phyloP scores from a whole-genome alignment of 1,139 yeast genomes.

The Debaryomyces subglobosus region DNA sequence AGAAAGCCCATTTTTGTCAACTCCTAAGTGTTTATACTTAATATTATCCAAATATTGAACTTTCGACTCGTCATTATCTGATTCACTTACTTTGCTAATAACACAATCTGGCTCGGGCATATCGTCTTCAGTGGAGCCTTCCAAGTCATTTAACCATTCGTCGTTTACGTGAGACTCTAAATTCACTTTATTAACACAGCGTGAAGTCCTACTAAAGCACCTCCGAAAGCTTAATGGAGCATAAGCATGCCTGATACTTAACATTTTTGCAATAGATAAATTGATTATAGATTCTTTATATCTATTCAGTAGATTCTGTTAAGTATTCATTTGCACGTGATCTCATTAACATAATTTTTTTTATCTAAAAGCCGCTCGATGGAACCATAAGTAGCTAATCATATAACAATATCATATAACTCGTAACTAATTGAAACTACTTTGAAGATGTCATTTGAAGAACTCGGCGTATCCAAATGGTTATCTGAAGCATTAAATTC shows the following conservation, averaged over 20 bases:
- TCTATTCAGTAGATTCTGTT: background rate
- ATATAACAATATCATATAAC: background rate
- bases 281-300: background rate
- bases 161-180: background rate
- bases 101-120: conserved; percentile 4
- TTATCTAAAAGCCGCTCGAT: conserved; percentile 11
- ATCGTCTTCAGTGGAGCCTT: conserved; percentile 4
- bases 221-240: background rate
- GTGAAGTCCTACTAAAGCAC: background rate
- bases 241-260: background rate
- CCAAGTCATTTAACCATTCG: background rate
- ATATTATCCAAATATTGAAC: conserved; percentile 8
- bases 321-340: conserved; percentile 5
- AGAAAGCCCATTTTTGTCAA: conserved; percentile 25
- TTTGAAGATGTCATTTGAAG: conserved; percentile 49
- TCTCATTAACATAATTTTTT: background rate
- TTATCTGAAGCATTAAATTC: conserved; percentile 76
- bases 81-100: background rate
- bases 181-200: background rate
- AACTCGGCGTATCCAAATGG: conserved; percentile 85
- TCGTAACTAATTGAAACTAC: background rate
- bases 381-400: background rate
- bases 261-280: background rate
- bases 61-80: background rate
- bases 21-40: conserved; percentile 23